phyloP scores from a whole-genome alignment of 2,329 filamentous ascomycete species.

The Aureobasidium musti region DNA sequence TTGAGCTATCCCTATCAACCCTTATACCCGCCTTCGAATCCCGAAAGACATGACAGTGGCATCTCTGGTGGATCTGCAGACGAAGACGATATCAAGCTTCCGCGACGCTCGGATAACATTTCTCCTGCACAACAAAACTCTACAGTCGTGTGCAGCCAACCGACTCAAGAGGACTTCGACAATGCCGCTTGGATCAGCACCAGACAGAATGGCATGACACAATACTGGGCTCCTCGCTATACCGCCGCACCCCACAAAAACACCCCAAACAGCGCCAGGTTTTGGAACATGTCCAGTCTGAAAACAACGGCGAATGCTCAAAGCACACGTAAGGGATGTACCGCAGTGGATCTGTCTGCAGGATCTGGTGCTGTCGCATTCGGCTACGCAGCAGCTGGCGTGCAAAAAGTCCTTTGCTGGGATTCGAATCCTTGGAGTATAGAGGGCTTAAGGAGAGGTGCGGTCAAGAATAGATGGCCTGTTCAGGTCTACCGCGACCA shows the following conservation, averaged over 20 bases:
- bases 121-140: not conserved
- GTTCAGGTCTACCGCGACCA: slow-evolving; percentile 22
- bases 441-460: slow-evolving; percentile 49
- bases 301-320: slow-evolving; percentile 30
- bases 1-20: slow-evolving; percentile 58
- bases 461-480: slow-evolving; percentile 46
- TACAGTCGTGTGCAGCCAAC: slow-evolving; percentile 30
- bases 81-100: not conserved
- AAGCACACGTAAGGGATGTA: slow-evolving; percentile 30
- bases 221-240: slow-evolving; percentile 84
- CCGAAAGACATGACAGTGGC: slow-evolving; percentile 2
- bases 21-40: slow-evolving; percentile 35
- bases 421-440: slow-evolving; percentile 70
- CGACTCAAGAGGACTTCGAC: slow-evolving; percentile 57
- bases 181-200: slow-evolving; percentile 76
- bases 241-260: slow-evolving; percentile 96
- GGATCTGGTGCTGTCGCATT: slow-evolving; percentile 96
- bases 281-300: slow-evolving; percentile 55
- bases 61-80: not conserved
- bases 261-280: slow-evolving; percentile 79
- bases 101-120: not conserved
- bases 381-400: slow-evolving; percentile 71
- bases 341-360: slow-evolving; percentile 76
- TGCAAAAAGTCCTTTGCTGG: slow-evolving; percentile 75
- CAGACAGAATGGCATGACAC: slow-evolving; percentile 71